Conservation (phyloP, 2,329 filamentous ascomycete genomes). For the Neobulgaria alba region DNA sequence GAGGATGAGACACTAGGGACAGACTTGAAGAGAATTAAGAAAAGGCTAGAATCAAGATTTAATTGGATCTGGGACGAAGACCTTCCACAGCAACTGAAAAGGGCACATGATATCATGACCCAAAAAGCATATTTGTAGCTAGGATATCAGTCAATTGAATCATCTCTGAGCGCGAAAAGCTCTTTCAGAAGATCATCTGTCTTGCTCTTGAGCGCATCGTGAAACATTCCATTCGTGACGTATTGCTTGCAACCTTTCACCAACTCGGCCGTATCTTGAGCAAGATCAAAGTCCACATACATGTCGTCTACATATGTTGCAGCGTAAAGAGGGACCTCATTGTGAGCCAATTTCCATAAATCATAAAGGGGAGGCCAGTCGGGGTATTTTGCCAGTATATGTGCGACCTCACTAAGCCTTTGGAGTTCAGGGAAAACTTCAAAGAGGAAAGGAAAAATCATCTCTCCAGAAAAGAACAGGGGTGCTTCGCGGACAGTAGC, state of each 20-base stretch:
- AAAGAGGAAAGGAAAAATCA: slow-evolving; percentile 84
- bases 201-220: slow-evolving; percentile 69
- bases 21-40: slow-evolving; percentile 31
- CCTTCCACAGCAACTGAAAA: slow-evolving; percentile 30
- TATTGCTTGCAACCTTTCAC: slow-evolving; percentile 66
- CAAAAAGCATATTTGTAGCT: slow-evolving; percentile 7
- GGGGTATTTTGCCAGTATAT: slow-evolving; percentile 57
- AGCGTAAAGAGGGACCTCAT: slow-evolving; percentile 79
- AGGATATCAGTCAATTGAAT: slow-evolving; percentile 43
- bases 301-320: slow-evolving; percentile 81
- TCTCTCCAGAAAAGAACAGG: slow-evolving; percentile 82
- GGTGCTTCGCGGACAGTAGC: slow-evolving; percentile 37
- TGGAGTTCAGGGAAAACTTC: slow-evolving; percentile 68
- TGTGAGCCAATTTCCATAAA: slow-evolving; percentile 59
- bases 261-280: slow-evolving; percentile 62
- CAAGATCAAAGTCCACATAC: slow-evolving; percentile 77
- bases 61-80: slow-evolving; percentile 32
- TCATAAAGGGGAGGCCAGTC: slow-evolving; percentile 76
- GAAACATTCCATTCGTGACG: slow-evolving; percentile 53
- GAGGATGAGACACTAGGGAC: slow-evolving; percentile 31
- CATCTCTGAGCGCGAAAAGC: slow-evolving; percentile 69
- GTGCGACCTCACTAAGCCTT: slow-evolving; percentile 58
- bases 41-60: slow-evolving; percentile 29
- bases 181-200: slow-evolving; percentile 68
- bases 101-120: slow-evolving; percentile 30